A percentile compares a stretch with the other conserved stretches of the same genome.
These are phyloP conservation scores for Tuber microsphaerosporum DNA, from an alignment of 495 filamentous ascomycete species.

Conservation along the genomic window DNA sequence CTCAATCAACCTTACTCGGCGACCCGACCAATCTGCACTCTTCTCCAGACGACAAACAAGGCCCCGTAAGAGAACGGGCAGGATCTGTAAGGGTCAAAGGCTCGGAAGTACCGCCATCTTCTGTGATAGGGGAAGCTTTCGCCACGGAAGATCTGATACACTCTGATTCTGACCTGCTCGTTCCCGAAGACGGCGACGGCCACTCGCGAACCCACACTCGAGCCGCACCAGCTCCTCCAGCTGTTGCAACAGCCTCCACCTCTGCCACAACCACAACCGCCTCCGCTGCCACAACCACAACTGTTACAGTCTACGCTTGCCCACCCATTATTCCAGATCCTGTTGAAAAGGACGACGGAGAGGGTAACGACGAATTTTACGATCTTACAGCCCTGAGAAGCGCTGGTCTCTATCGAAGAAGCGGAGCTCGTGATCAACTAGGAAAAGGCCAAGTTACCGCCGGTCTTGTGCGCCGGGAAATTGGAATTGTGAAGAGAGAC, in stretches of 20 bases:
- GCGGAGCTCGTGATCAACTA: constrained; percentile 10
- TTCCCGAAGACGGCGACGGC: background rate
- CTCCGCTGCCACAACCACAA: constrained; percentile 1
- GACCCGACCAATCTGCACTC: background rate
- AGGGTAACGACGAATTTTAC: constrained; percentile 28
- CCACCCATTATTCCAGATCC: constrained; percentile 1
- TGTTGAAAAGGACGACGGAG: constrained; percentile 7
- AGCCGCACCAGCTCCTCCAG: background rate
- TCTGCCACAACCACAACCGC: background rate
- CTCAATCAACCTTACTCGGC: background rate
- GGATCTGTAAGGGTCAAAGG: background rate
- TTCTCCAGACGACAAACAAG: background rate
- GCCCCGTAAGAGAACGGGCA: background rate
- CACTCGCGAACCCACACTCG: background rate
- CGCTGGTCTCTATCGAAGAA: constrained; percentile 25
- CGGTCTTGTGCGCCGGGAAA: constrained; percentile 34
- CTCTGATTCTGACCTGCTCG: constrained; percentile 1
- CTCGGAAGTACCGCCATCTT: background rate
- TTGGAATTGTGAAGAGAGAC: constrained; percentile 32
- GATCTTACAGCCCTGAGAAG: constrained; percentile 20
- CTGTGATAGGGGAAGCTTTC: background rate
- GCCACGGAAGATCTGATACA: background rate
- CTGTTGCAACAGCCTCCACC: constrained; percentile 7
- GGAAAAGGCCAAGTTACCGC: background rate
- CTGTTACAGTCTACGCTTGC: constrained; percentile 1